Evolutionary conservation across 2,329 filamentous ascomycete species (phyloP).

Genomic region (Ceratocystis variospora): DNA sequence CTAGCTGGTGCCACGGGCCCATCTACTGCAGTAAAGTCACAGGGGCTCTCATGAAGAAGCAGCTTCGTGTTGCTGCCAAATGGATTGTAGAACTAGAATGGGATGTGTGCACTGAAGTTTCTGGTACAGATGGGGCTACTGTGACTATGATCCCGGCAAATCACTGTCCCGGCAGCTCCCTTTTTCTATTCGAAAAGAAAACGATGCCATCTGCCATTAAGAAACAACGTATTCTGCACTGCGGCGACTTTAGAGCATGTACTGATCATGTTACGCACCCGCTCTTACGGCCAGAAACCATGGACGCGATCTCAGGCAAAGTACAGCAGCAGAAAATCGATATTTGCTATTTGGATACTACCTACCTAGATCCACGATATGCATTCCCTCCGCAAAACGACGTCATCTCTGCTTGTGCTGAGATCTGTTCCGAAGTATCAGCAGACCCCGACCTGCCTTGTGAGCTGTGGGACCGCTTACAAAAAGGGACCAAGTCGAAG

Average conservation of each 20-base stretch:
- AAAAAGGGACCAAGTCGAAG: slow-evolving; percentile 20
- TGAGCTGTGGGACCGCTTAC: slow-evolving; percentile 32
- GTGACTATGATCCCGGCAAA: slow-evolving; percentile 96
- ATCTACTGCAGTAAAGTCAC: slow-evolving; percentile 95
- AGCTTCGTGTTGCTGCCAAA: slow-evolving; percentile 71
- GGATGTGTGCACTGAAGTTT: slow-evolving; percentile 64
- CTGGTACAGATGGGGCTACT: slow-evolving; percentile 64
- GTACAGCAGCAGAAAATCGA: slow-evolving; percentile 75
- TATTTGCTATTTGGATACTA: slow-evolving; percentile 92
- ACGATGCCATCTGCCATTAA: slow-evolving; percentile 47
- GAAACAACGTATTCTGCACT: slow-evolving; percentile 74
- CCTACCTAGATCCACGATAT: slow-evolving; percentile 90
- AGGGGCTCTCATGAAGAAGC: slow-evolving; percentile 72
- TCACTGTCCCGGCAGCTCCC: slow-evolving; percentile 85
- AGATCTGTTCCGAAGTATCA: slow-evolving; percentile 68
- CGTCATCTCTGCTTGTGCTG: slow-evolving; percentile 75
- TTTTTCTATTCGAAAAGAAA: slow-evolving; percentile 82
- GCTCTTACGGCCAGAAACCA: slow-evolving; percentile 58
- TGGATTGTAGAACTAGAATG: slow-evolving; percentile 80
- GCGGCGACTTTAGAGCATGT: slow-evolving; percentile 89
- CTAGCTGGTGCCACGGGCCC: slow-evolving; percentile 79
- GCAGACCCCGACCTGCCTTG: slow-evolving; percentile 44
- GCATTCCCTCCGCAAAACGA: slow-evolving; percentile 81
- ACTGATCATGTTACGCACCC: slow-evolving; percentile 72
- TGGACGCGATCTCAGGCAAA: slow-evolving; percentile 58